Evolutionary conservation across 2,329 filamentous ascomycete species (phyloP).

Genomic region (Diaporthe aspalathi): DNA sequence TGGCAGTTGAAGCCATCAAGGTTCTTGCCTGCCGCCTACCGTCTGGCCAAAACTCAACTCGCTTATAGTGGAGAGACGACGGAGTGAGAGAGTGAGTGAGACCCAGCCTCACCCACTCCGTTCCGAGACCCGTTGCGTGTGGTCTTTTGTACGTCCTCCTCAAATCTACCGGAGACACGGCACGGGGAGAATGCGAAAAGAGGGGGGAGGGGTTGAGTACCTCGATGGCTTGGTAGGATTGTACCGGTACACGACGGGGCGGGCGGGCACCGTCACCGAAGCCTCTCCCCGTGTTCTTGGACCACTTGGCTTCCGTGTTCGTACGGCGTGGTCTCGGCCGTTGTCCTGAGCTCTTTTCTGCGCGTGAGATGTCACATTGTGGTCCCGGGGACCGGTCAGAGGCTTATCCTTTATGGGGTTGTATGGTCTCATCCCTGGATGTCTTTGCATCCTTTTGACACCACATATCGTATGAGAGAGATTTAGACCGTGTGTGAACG

Average conservation of each 20-base stretch:
- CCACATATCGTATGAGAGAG: too few relatives aligned
- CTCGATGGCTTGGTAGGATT: not conserved
- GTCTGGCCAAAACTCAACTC: not conserved
- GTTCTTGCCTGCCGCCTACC: not conserved
- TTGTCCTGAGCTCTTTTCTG: not conserved
- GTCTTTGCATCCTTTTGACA: too few relatives aligned
- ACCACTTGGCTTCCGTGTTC: not conserved
- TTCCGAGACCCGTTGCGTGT: not conserved
- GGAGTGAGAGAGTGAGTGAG: not conserved
- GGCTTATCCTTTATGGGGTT: not conserved
- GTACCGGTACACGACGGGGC: not conserved
- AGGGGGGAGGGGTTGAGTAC: not conserved
- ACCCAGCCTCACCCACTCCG: not conserved
- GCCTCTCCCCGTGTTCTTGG: not conserved
- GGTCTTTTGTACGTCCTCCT: not conserved
- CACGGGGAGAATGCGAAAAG: conserved; percentile 1
- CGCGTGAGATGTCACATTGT: conserved; percentile 5
- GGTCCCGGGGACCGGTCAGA: not conserved
- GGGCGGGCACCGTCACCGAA: not conserved
- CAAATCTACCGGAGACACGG: conserved; percentile 28
- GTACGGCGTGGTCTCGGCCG: conserved; percentile 16
- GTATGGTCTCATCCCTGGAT: not conserved
- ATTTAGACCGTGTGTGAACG: too few relatives aligned
- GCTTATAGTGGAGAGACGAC: not conserved
- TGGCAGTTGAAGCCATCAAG: conserved; percentile 4